Conservation (phyloP, 208 protist species). For the Leishmania arabica region DNA sequence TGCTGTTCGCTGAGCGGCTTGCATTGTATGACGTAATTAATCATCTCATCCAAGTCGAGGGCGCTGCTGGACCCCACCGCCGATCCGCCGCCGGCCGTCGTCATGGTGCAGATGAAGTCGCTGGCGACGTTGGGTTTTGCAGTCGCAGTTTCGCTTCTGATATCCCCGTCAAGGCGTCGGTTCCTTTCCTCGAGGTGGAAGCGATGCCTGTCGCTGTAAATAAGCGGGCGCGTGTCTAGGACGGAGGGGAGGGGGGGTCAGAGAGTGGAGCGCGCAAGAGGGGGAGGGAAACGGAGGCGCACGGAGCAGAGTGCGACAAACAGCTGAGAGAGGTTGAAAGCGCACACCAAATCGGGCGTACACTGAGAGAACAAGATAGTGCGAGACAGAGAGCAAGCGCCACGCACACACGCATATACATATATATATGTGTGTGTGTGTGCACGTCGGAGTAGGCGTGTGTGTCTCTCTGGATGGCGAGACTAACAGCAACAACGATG, state of each 20-base stretch:
- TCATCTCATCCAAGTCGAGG: slow-evolving; percentile 91
- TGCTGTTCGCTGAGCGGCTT: slow-evolving; percentile 90
- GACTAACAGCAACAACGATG: too few relatives aligned
- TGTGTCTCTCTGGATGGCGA: too few relatives aligned
- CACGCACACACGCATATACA: neutral
- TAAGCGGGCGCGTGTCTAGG: too few relatives aligned
- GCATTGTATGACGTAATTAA: slow-evolving; percentile 86
- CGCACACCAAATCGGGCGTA: neutral
- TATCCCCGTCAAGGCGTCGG: neutral
- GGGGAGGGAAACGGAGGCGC: neutral
- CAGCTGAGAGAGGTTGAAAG: neutral
- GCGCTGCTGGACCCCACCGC: slow-evolving; percentile 31
- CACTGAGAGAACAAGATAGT: neutral
- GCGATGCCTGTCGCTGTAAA: too few relatives aligned
- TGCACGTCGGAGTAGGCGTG: too few relatives aligned
- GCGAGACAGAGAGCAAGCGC: neutral
- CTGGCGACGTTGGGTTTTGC: neutral
- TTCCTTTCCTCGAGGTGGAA: neutral
- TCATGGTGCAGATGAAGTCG: slow-evolving; percentile 14
- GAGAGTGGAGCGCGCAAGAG: neutral
- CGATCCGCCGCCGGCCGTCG: slow-evolving; percentile 24
- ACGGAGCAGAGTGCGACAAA: neutral
- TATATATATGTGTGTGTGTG: slow-evolving; percentile 6
- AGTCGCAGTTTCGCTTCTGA: neutral
- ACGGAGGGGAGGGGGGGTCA: neutral